Evolutionary conservation across 495 filamentous ascomycete species (phyloP).

Genomic region (Podospora pseudoanserina): DNA sequence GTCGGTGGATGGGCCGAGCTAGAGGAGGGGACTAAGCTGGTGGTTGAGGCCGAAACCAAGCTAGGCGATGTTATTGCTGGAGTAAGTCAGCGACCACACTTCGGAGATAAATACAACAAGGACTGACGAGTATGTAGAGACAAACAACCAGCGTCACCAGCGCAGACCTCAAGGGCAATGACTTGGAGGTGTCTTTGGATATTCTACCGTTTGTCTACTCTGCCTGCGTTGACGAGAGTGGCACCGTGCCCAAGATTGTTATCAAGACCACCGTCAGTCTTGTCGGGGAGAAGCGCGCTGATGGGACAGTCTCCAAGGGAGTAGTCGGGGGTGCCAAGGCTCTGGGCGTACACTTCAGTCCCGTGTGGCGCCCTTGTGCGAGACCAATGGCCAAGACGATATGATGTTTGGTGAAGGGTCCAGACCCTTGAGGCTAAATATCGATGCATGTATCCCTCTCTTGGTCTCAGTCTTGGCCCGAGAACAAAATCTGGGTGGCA

Average conservation of each 20-base stretch:
- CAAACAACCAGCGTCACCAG: constrained; percentile 9
- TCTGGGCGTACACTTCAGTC: constrained; percentile 21
- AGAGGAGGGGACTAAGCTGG: constrained; percentile 18
- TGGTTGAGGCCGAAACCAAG: constrained; percentile 17
- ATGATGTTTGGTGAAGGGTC: neutral
- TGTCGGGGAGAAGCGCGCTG: constrained; percentile 9
- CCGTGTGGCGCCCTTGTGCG: constrained; percentile 23
- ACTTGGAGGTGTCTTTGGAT: constrained; percentile 18
- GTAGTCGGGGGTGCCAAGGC: constrained; percentile 20
- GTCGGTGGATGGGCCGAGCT: constrained; percentile 23
- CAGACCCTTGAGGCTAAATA: neutral
- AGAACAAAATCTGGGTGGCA: neutral
- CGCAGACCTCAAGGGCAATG: constrained; percentile 12
- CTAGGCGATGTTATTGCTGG: constrained; percentile 18
- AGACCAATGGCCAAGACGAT: constrained; percentile 9
- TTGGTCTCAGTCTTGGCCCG: neutral
- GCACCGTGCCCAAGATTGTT: constrained; percentile 18
- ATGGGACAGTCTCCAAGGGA: constrained; percentile 17
- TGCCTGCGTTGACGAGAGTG: constrained; percentile 17
- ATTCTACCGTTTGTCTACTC: constrained; percentile 24
- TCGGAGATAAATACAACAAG: neutral
- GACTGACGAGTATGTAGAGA: constrained; percentile 5
- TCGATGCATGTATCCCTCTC: neutral
- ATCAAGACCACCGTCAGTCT: constrained; percentile 23
- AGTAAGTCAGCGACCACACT: constrained; percentile 15